Base-by-base conservation (phyloP, 2,329 filamentous ascomycete genomes). In the Cadophora sp. region DNA sequence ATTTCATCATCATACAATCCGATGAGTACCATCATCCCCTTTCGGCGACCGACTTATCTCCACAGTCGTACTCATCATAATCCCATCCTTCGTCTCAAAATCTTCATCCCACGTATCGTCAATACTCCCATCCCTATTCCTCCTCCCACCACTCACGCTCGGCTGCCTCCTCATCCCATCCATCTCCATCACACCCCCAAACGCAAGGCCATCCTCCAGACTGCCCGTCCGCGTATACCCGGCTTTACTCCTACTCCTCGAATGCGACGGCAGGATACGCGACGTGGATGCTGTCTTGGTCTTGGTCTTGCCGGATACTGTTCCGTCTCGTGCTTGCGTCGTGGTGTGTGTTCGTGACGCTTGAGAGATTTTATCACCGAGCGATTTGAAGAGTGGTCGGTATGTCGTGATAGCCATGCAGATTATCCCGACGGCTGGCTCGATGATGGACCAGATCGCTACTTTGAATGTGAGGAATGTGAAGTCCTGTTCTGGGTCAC, bases 391-490 rank as follows among this genome's bases (percentile, higher is more conserved):
- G 11, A 72, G 68, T 3, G 70, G 70, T 4, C 67, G 56, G 41
- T 59, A 72, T n/a, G 68, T 67, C 8, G 65, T 62, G 5, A 63
- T 39, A 0, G 66, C 60, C 47, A 72, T 62, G 61, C 70, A 72
- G 27, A 58, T 63, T 47, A 72, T 69, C 13, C 65, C 67, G 18
- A 70, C 65, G 24, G 66, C 66, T 1, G 70, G 70, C 53, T 72
- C 70, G 33, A 72, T 67, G 41, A 72, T 69, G 24, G 65, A 68
- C 68, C 68, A 72, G 48, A 72, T 67, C 16, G 65, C 60, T 2
- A 72, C 70, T 11, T 69, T 67, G 33, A 69, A 64, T 18, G 62
- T 66, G 27, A 64, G 62, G 62, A 59, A 70, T 16, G 70, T 60
- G 63, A 72, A 71, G 43, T 72, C 70, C 13, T 48, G 22, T 24